Percentiles rank a stretch among this genome's conserved stretches.
Conservation (phyloP, 192 early-diverging fungal genomes). For the Podila epicladia region DNA sequence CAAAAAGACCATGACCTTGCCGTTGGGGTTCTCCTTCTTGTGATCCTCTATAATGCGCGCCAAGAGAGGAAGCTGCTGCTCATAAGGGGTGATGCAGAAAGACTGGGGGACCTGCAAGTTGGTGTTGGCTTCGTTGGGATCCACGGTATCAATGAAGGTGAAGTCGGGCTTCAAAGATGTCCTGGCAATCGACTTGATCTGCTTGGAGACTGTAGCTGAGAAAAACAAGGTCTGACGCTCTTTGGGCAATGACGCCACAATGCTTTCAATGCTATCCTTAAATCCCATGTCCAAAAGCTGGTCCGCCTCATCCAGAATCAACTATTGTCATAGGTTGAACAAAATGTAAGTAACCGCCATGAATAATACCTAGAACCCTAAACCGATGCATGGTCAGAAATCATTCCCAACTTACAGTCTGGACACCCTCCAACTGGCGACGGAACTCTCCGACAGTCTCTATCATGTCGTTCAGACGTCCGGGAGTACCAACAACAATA, state of each 20-base stretch:
- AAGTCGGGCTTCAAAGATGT: slow-evolving; percentile 71
- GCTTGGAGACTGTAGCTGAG: slow-evolving; percentile 86
- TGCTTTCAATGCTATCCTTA: slow-evolving; percentile 82
- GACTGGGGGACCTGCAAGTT: slow-evolving; percentile 84
- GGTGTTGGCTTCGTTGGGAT: slow-evolving; percentile 84
- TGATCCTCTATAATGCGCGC: slow-evolving; percentile 74
- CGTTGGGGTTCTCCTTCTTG: slow-evolving; percentile 60
- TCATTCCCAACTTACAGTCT: slow-evolving; percentile 53
- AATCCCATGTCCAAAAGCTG: slow-evolving; percentile 96
- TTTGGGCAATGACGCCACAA: slow-evolving; percentile 67
- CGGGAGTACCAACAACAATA: slow-evolving; percentile 95
- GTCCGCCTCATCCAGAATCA: slow-evolving; percentile 97
- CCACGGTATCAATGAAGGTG: slow-evolving; percentile 75
- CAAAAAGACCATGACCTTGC: slow-evolving; percentile 92
- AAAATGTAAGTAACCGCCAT: no score
- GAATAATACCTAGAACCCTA: no score
- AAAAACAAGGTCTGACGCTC: slow-evolving; percentile 92
- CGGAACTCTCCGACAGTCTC: slow-evolving; percentile 61
- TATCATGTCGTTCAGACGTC: slow-evolving; percentile 86
- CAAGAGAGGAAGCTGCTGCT: slow-evolving; percentile 69
- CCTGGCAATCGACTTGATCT: slow-evolving; percentile 75
- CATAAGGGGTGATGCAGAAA: slow-evolving; percentile 70
- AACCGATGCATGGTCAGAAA: no score
- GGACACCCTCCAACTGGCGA: slow-evolving; percentile 54
- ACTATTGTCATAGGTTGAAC: slow-evolving; percentile 7